These are phyloP conservation scores for Trapa incisa DNA, from an alignment of 345 rosid species.

Conservation along the genomic window DNA sequence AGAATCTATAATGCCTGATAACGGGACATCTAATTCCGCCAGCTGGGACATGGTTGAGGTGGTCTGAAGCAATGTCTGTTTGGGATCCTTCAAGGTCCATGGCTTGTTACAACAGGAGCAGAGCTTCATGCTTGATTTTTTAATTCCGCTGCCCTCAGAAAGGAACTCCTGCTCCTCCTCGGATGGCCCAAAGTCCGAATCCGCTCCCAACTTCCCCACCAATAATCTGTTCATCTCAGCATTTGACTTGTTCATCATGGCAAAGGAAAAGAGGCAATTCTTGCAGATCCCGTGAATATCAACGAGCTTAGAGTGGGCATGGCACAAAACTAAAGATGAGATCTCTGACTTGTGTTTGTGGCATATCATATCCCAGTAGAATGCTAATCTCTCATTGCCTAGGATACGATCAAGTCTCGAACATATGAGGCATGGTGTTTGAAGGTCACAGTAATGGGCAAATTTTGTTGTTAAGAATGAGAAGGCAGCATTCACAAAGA, in stretches of 20 bases:
- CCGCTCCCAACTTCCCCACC: conserved; percentile 66
- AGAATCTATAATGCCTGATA: conserved; percentile 13
- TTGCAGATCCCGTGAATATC: conserved; percentile 77
- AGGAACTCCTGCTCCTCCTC: conserved; percentile 17
- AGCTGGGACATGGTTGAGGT: conserved; percentile 17
- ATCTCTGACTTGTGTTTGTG: conserved; percentile 68
- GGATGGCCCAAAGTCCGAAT: conserved; percentile 20
- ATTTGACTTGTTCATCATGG: conserved; percentile 60
- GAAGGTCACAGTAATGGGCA: conserved; percentile 44
- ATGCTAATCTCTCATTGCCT: conserved; percentile 30
- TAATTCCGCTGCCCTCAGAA: conserved; percentile 13
- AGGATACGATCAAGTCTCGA: conserved; percentile 79
- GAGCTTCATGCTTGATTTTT: conserved; percentile 12
- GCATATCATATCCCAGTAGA: conserved; percentile 66
- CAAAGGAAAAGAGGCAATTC: conserved; percentile 65
- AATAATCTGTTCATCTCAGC: conserved; percentile 73
- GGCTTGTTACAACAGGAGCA: conserved; percentile 68
- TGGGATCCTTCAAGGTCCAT: conserved; percentile 29
- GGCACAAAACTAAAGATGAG: conserved; percentile 71
- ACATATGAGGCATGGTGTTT: conserved; percentile 67
- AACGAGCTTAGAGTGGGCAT: conserved; percentile 62
- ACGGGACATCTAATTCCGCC: conserved; percentile 22
- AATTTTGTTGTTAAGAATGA: conserved; percentile 57
- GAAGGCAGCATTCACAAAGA: conserved; percentile 48
- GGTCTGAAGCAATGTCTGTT: conserved; percentile 18